A percentile compares a stretch with the other conserved stretches of the same genome.
Conservation (phyloP, 2,329 filamentous ascomycete species). For the Paracoccidioides lutzii region DNA sequence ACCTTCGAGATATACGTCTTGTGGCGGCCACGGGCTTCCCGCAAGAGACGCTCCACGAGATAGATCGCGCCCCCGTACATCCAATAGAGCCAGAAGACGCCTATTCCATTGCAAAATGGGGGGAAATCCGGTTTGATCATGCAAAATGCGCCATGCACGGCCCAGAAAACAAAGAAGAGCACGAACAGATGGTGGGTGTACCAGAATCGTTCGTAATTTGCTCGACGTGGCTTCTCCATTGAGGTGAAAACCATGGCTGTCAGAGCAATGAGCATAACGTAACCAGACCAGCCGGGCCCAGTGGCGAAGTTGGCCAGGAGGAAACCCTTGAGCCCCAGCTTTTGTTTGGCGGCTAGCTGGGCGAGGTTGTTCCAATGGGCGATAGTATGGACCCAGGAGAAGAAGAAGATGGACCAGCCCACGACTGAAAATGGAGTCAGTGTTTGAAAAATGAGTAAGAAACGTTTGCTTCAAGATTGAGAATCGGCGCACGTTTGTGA, state of each 20-base stretch:
- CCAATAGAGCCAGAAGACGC: slow-evolving; percentile 85
- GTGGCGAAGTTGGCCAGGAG: slow-evolving; percentile 64
- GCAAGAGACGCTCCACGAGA: slow-evolving; percentile 62
- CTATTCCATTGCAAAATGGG: slow-evolving; percentile 55
- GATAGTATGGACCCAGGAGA: slow-evolving; percentile 74
- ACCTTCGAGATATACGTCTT: slow-evolving; percentile 82
- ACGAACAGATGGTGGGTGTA: slow-evolving; percentile 82
- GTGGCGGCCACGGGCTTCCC: slow-evolving; percentile 66
- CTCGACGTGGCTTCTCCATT: slow-evolving; percentile 61
- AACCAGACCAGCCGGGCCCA: slow-evolving; percentile 75
- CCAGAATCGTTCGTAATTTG: slow-evolving; percentile 84
- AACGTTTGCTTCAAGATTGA: neutral
- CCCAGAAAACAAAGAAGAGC: slow-evolving; percentile 82
- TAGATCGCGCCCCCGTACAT: slow-evolving; percentile 73
- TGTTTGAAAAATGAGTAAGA: neutral
- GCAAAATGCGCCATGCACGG: slow-evolving; percentile 78
- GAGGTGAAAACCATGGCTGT: slow-evolving; percentile 70
- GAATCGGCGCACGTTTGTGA: slow-evolving; percentile 46
- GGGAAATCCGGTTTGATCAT: slow-evolving; percentile 79
- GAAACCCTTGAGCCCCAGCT: slow-evolving; percentile 65
- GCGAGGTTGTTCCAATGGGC: slow-evolving; percentile 82
- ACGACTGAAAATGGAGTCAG: slow-evolving; percentile 34
- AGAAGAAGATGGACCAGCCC: slow-evolving; percentile 80
- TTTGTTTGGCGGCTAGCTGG: slow-evolving; percentile 59
- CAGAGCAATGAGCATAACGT: slow-evolving; percentile 66